Conservation (phyloP, 306 rosid genomes). For the Amphicarpaea edgeworthii region DNA sequence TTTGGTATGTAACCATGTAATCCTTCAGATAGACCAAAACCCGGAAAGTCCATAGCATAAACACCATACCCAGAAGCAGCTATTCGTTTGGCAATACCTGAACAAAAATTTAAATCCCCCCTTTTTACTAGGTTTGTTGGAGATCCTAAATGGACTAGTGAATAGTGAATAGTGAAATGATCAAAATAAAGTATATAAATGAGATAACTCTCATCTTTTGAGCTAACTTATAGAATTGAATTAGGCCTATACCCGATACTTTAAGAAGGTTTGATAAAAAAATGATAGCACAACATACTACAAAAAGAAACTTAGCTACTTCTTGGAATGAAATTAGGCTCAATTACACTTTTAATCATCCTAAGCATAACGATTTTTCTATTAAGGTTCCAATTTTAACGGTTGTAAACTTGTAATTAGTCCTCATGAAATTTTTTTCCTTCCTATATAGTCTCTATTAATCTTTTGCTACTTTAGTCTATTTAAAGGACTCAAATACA, state of each 20-base stretch:
- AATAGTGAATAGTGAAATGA: no score
- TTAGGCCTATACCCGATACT: no score
- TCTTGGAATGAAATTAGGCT: background rate
- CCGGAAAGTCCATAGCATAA: constrained; percentile 86
- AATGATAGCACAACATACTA: background rate
- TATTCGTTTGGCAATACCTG: constrained; percentile 83
- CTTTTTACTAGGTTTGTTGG: background rate
- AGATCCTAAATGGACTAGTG: no score
- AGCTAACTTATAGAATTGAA: no score
- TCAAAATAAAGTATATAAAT: no score
- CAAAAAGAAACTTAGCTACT: background rate
- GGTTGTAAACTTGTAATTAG: background rate
- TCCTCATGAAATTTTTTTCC: background rate
- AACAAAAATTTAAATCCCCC: constrained; percentile 33
- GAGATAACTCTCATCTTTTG: no score
- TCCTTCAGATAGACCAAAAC: constrained; percentile 93
- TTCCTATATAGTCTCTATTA: background rate
- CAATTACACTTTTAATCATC: background rate
- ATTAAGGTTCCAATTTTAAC: background rate
- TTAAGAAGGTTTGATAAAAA: no score
- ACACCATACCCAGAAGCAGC: constrained; percentile 83
- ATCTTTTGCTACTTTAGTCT: background rate
- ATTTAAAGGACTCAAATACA: background rate
- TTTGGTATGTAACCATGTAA: constrained; percentile 81
- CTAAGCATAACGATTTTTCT: background rate